Base-by-base conservation (phyloP, 441 rosid genomes). In the Adansonia rubrostipa region DNA sequence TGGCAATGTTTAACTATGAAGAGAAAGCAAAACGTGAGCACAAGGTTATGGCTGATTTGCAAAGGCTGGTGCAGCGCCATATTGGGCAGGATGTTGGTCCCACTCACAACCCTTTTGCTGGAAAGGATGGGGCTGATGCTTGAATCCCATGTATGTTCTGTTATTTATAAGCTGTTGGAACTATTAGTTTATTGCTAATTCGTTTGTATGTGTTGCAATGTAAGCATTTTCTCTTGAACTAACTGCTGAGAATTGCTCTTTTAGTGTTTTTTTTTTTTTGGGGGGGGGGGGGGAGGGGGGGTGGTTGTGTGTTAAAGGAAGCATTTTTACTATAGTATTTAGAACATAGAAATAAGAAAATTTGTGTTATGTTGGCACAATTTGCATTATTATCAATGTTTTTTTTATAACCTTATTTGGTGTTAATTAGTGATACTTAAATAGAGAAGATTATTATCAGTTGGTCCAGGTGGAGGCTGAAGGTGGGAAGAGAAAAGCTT, bases 1-100 rank as follows among this genome's bases (percentile, higher is more conserved):
- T 96, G 89, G 99, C 99, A 0, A 92, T 92, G 97, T 96, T 93
- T 78, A 96, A 92, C 86, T 93, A 96, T 53, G 99, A 96, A 81
- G 99, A 96, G 89, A 93, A 92, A 87, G 90, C 98, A 0, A 96
- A 96, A 82, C 92, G 99, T 0, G 99, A 93, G 86, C 93, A 89
- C 82, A 96, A 96, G 89, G 98, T 96, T 77, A 96, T 92, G 99
- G 90, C 97, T 78, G 98, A 92, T 86, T 84, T 95, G 84, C 94
- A 88, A 78, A 83, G 98, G 82, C 89, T 91, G 77, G 98, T 93
- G 82, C 98, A 93, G 78, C 97, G 97, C 14, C 99, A 92, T 81
- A 93, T 96, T 84, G 99, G 97, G 58, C 90, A 93, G 85, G 98
- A 96, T 76, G 88, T 92, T 42, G 97, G 94, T 60, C 98, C 99